phyloP scores from a whole-genome alignment of 139 green algal species.

The Zygnema circumcarinatum region DNA sequence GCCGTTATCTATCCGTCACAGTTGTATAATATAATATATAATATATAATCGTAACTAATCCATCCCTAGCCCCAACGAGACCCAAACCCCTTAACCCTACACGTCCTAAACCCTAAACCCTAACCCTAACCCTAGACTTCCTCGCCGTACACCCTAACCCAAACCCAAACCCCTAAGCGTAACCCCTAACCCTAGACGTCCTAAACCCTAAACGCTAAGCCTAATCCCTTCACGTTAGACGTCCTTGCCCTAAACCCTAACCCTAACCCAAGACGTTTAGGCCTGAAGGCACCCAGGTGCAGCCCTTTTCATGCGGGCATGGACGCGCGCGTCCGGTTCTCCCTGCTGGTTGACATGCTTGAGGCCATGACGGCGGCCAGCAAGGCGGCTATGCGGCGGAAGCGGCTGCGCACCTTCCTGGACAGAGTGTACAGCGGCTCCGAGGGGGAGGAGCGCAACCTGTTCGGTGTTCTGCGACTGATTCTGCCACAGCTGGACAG shows the following conservation, averaged over 20 bases:
- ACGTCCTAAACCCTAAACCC: no score
- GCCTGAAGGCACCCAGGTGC: background rate
- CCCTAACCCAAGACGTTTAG: background rate
- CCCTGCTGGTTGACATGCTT: constrained; percentile 26
- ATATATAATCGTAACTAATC: no score
- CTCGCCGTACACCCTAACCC: no score
- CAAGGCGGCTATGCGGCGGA: constrained; percentile 28
- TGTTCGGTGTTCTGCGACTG: constrained; percentile 26
- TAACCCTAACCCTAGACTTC: no score
- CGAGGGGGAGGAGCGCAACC: no score
- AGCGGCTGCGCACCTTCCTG: constrained; percentile 22
- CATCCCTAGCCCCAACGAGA: no score
- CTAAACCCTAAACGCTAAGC: no score
- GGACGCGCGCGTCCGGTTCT: constrained; percentile 11
- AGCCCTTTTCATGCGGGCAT: constrained; percentile 15
- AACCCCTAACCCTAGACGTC: no score
- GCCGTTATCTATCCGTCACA: no score
- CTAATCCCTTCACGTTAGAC: constrained; percentile 6
- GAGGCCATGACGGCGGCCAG: constrained; percentile 2
- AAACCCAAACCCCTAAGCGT: no score
- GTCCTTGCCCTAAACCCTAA: background rate
- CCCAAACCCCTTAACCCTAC: no score
- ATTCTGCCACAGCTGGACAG: constrained; percentile 66
- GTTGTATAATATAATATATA: no score
- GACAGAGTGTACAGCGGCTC: background rate